A percentile compares a stretch with the other conserved stretches of the same genome.
Conservation (phyloP, 768 basidiomycete genomes). For the Lactarius quietus region DNA sequence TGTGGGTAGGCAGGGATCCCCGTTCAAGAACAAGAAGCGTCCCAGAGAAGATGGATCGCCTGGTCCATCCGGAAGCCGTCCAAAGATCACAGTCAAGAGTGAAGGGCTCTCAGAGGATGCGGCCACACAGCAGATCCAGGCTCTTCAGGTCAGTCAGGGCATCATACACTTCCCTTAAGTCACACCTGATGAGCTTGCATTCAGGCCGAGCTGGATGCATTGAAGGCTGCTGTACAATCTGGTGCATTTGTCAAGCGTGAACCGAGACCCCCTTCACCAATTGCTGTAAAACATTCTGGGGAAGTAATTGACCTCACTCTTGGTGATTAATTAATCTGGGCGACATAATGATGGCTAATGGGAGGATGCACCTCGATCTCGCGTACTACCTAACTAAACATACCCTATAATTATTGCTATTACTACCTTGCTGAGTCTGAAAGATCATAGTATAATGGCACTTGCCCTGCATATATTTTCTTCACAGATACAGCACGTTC, state of each 20-base stretch:
- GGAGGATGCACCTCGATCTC: no score
- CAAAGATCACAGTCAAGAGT: neutral
- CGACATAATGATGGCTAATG: no score
- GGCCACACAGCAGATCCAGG: constrained; percentile 1
- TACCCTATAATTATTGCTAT: no score
- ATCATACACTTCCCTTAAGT: no score
- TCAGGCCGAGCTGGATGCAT: constrained; percentile 8
- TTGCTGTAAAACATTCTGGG: neutral
- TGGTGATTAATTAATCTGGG: no score
- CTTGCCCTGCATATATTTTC: no score
- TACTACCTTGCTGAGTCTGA: no score
- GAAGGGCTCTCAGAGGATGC: neutral
- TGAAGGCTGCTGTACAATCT: neutral
- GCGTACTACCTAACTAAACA: no score
- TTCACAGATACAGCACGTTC: no score
- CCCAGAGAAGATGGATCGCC: neutral
- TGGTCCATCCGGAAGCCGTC: constrained; percentile 3
- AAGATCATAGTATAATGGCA: no score
- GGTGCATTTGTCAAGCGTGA: constrained; percentile 8
- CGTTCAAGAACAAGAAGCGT: constrained; percentile 6
- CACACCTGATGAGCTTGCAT: neutral
- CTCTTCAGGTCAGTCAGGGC: constrained; percentile 9
- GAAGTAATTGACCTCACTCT: constrained; percentile 1
- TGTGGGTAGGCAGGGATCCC: neutral
- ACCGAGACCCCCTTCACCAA: neutral